These are phyloP conservation scores for Dalbergia oliveri DNA, from an alignment of 306 rosid genomes.

Conservation along the genomic window DNA sequence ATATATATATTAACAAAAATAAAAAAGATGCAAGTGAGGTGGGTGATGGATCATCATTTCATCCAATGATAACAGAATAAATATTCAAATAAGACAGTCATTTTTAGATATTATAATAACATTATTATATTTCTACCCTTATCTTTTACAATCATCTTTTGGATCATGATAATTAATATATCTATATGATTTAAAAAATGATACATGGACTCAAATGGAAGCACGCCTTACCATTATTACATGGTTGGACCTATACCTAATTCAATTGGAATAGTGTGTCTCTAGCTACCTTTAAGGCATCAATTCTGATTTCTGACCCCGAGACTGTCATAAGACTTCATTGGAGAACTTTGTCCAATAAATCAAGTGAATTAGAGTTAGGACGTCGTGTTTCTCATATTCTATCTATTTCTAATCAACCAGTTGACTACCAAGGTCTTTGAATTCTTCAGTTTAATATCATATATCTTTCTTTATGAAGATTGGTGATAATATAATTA, in stretches of 20 bases:
- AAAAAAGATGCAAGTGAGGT: too few relatives aligned
- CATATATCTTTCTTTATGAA: neutral
- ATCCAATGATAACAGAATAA: too few relatives aligned
- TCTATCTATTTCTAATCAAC: neutral
- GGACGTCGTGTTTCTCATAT: constrained; percentile 13
- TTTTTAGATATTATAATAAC: too few relatives aligned
- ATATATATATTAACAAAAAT: too few relatives aligned
- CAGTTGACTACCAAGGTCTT: constrained; percentile 34
- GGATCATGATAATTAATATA: neutral
- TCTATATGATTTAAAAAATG: neutral
- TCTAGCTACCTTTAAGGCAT: neutral
- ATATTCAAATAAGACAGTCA: too few relatives aligned
- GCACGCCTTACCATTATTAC: neutral
- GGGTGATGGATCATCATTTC: too few relatives aligned
- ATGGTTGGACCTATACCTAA: constrained; percentile 19
- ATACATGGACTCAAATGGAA: neutral
- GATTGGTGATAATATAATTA: neutral
- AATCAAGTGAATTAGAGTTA: neutral
- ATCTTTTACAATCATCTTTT: neutral
- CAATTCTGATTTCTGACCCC: constrained; percentile 4
- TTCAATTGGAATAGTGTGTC: constrained; percentile 7
- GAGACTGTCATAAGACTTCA: constrained; percentile 14
- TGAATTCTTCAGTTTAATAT: neutral
- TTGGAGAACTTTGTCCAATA: constrained; percentile 7
- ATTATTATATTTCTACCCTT: neutral